A percentile compares a stretch with the other conserved stretches of the same genome.
Evolutionary conservation across 768 basidiomycete genomes (phyloP).

Genomic region (Mycena sanguinolenta): DNA sequence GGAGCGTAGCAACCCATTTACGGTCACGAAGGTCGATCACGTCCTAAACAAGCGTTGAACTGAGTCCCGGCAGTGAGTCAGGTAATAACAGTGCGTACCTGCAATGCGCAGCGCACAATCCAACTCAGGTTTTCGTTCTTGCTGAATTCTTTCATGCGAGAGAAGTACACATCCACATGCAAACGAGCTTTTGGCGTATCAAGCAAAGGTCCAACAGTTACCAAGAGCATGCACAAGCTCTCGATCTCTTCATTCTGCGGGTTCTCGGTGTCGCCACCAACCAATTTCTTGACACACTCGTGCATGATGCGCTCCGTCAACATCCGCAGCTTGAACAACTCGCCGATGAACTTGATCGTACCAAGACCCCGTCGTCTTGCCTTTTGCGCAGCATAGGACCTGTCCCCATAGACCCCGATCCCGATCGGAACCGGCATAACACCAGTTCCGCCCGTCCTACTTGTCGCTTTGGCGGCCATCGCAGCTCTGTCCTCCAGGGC

Average conservation of each 20-base stretch:
- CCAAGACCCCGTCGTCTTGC: constrained; percentile 96
- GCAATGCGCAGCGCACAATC: constrained; percentile 96
- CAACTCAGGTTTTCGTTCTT: constrained; percentile 82
- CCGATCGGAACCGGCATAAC: constrained; percentile 69
- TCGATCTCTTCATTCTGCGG: constrained; percentile 99
- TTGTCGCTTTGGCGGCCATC: constrained; percentile 74
- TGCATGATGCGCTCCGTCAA: constrained; percentile 98
- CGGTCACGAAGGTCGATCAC: constrained; percentile 89
- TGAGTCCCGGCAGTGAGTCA: constrained; percentile 4
- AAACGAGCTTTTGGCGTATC: constrained; percentile 87
- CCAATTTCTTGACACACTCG: constrained; percentile 95
- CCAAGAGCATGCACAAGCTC: constrained; percentile 91
- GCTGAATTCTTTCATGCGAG: constrained; percentile 86
- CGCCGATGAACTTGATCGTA: constrained; percentile 96
- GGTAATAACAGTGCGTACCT: constrained; percentile 67
- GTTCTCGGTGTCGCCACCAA: constrained; percentile 89
- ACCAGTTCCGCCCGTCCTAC: constrained; percentile 37
- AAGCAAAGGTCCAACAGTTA: constrained; percentile 88
- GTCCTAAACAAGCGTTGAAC: constrained; percentile 66
- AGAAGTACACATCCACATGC: constrained; percentile 95
- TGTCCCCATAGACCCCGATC: constrained; percentile 89
- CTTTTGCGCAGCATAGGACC: constrained; percentile 96
- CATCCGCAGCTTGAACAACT: constrained; percentile 98
- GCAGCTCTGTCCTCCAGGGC: constrained; percentile 87
- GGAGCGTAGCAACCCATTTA: constrained; percentile 83